Percentiles rank a stretch among this genome's conserved stretches.
Conservation (phyloP, 495 filamentous ascomycete genomes). For the Daldinia decipiens region DNA sequence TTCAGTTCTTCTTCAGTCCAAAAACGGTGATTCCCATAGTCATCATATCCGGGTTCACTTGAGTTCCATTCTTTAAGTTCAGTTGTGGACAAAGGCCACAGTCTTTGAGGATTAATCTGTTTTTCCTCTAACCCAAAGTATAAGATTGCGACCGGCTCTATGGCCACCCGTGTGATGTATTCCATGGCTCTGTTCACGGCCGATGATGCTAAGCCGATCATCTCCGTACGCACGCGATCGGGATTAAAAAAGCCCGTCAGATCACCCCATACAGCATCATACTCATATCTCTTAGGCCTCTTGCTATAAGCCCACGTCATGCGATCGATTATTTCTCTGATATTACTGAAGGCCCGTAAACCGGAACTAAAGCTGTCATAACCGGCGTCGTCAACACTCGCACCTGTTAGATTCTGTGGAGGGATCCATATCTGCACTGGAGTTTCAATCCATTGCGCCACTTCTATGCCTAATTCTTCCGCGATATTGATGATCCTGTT, state of each 20-base stretch:
- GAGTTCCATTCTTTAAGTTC: not conserved
- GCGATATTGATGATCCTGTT: not conserved
- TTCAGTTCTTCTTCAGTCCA: not conserved
- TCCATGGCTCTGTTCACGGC: conserved; percentile 8
- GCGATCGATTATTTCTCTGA: conserved; percentile 23
- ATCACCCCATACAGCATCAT: conserved; percentile 8
- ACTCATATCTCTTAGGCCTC: not conserved
- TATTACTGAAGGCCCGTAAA: conserved; percentile 31
- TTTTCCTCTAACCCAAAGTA: not conserved
- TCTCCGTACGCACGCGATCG: conserved; percentile 32
- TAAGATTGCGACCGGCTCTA: conserved; percentile 30
- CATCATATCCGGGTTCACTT: not conserved
- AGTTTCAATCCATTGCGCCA: not conserved
- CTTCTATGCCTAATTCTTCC: not conserved
- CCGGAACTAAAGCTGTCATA: conserved; percentile 15
- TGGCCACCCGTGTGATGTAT: conserved; percentile 19
- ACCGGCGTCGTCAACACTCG: fast-evolving
- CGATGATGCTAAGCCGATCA: conserved; percentile 31
- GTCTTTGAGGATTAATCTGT: too few species aligned
- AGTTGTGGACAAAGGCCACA: too few species aligned
- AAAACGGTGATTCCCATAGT: not conserved
- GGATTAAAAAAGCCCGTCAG: conserved; percentile 33
- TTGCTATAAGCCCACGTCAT: conserved; percentile 10
- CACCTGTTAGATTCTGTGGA: not conserved
- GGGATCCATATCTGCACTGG: conserved; percentile 7